Base-by-base conservation (phyloP, 2,329 filamentous ascomycete species). In the Coccinonectria pachysandricola region DNA sequence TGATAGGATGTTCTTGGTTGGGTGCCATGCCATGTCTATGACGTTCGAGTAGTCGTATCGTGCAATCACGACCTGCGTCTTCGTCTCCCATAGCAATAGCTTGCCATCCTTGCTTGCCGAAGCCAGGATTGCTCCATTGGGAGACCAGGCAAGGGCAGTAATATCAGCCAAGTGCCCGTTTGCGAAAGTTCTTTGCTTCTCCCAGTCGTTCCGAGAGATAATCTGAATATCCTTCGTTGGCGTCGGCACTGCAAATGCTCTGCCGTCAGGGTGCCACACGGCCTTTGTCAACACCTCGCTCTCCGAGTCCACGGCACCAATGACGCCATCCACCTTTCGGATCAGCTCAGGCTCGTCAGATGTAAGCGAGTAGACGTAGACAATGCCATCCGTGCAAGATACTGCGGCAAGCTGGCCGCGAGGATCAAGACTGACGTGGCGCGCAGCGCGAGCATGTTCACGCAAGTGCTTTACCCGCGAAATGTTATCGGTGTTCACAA, bases 251-350 rank as follows among this genome's bases (percentile, higher is more conserved):
- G 84, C 87, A 54, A 98, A 93, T 3, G 87, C 84, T 40, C 84
- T 74, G 12, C 91, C 88, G 50, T 96, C 88, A 0, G 92, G 92
- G 57, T 96, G 91, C 91, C 91, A 98, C 1, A 75, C 71, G 5
- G 79, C 75, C 45, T 70, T 71, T 4, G 84, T 79, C 37, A 78
- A 86, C 5, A 73, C 68, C 35, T 92, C 82, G 15, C 41, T 45
- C 22, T 91, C 84, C 2, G 75, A 69, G 31, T 95, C 87, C 3
- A 88, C 54, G 11, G 71, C 70, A 35, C 76, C 79, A 41, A 96
- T 91, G 40, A 95, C 62, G 1, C 86, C 87, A 44, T 94, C 86
- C 7, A 98, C 65, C 51, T 83, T 86, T 39, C 75, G 77, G 27
- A 94, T 68, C 32, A 96, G 63, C 46, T 86, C 75, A 1, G 88